A percentile compares a stretch with the other conserved stretches of the same genome.
phyloP scores from a whole-genome alignment of 2,329 filamentous ascomycete species.

The Epichloe sp. region DNA sequence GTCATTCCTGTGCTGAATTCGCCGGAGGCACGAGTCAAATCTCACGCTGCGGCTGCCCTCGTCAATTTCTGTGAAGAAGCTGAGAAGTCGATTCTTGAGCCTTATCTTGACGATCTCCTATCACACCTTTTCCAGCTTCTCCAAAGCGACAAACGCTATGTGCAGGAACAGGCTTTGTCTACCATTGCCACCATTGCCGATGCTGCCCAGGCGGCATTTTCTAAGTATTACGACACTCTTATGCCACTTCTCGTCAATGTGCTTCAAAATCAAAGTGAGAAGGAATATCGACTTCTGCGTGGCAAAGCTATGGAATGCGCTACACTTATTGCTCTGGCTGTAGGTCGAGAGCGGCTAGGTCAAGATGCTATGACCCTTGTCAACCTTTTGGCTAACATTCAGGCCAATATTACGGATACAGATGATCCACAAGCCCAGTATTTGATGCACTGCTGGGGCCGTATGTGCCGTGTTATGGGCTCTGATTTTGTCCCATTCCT shows the following conservation, averaged over 20 bases:
- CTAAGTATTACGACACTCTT: conserved; percentile 86
- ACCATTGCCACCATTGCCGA: conserved; percentile 99
- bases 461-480: conserved; percentile 92
- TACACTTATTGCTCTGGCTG: conserved; percentile 86
- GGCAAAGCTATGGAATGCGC: conserved; percentile 99
- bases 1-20: conserved; percentile 89
- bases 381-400: conserved; percentile 76
- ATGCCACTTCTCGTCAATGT: conserved; percentile 94
- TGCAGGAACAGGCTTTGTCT: conserved; percentile 93
- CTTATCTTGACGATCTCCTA: conserved; percentile 81
- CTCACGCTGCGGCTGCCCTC: conserved; percentile 90
- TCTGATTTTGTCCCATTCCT: conserved; percentile 87
- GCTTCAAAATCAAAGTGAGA: conserved; percentile 77
- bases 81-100: conserved; percentile 80
- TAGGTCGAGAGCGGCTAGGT: conserved; percentile 85
- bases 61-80: conserved; percentile 99
- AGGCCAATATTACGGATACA: conserved; percentile 71
- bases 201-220: conserved; percentile 87
- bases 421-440: conserved; percentile 97
- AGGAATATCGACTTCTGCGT: conserved; percentile 79
- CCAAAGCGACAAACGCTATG: conserved; percentile 85
- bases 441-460: conserved; percentile 95
- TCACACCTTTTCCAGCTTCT: conserved; percentile 76
- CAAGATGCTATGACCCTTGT: conserved; percentile 78
- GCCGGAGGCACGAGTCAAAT: conserved; percentile 84